Conservation (phyloP, 305 asterid species). For the Fraxinus baroniana region DNA sequence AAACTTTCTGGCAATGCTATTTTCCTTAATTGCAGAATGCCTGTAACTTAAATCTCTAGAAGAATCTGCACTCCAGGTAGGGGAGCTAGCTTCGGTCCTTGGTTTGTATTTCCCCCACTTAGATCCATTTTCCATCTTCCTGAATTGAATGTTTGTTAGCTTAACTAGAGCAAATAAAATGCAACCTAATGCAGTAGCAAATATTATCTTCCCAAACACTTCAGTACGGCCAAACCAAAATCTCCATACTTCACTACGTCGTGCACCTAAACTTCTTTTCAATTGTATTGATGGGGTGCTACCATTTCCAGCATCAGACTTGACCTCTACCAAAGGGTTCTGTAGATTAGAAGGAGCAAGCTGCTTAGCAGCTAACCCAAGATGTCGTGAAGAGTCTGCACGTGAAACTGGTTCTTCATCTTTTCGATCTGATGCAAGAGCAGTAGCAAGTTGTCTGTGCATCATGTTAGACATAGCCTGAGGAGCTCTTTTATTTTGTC, state of each 20-base stretch:
- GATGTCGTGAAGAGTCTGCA: constrained; percentile 55
- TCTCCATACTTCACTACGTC: constrained; percentile 57
- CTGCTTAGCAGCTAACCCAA: constrained; percentile 81
- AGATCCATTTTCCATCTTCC: constrained; percentile 51
- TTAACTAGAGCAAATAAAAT: constrained; percentile 48
- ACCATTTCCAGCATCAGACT: constrained; percentile 38
- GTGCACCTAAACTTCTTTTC: constrained; percentile 76
- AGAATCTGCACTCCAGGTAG: constrained; percentile 34
- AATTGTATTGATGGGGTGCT: constrained; percentile 55
- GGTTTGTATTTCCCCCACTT: constrained; percentile 43
- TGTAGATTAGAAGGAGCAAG: constrained; percentile 73
- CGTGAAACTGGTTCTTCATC: constrained; percentile 44
- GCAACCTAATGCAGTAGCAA: constrained; percentile 68
- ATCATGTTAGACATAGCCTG: constrained; percentile 48
- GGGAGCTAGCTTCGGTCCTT: constrained; percentile 39
- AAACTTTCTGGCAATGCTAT: constrained; percentile 40
- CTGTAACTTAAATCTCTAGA: constrained; percentile 38
- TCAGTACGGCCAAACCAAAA: constrained; percentile 46
- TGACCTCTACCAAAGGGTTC: constrained; percentile 55
- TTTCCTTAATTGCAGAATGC: constrained; percentile 34
- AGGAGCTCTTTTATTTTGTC: constrained; percentile 56
- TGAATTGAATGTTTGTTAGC: constrained; percentile 48
- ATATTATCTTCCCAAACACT: constrained; percentile 55
- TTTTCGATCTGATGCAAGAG: constrained; percentile 53
- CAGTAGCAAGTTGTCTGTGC: constrained; percentile 57